Evolutionary conservation across 768 basidiomycete genomes (phyloP).

Genomic region (Lactarius hengduanensis): DNA sequence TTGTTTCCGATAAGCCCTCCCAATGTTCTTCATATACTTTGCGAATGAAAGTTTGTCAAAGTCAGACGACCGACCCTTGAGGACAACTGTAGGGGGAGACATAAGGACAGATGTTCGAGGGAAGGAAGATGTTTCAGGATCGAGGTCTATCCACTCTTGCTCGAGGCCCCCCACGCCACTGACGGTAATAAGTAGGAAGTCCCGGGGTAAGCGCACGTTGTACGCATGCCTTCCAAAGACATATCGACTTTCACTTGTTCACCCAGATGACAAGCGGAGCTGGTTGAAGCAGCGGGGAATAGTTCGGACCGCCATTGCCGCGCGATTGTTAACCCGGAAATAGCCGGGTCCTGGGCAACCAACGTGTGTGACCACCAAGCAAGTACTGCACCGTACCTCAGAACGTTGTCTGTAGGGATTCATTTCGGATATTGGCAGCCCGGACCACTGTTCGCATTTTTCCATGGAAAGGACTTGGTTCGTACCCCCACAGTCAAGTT

Average conservation of each 20-base stretch:
- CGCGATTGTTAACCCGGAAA: neutral
- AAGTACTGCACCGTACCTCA: neutral
- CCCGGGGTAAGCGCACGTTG: neutral
- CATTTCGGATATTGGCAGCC: neutral
- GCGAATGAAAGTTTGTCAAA: neutral
- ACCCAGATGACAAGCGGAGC: neutral
- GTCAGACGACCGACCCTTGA: neutral
- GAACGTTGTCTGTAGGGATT: neutral
- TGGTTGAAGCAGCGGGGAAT: neutral
- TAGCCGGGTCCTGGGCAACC: neutral
- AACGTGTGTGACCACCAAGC: neutral
- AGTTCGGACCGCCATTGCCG: too few relatives aligned
- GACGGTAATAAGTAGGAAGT: neutral
- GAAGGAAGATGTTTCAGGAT: neutral
- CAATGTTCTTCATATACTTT: slow-evolving; percentile 1
- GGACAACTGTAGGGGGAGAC: neutral
- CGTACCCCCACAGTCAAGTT: neutral
- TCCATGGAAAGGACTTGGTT: neutral
- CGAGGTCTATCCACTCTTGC: neutral
- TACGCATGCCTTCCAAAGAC: neutral
- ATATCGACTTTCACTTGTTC: neutral
- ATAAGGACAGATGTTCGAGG: neutral
- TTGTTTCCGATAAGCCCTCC: neutral
- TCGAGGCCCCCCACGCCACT: neutral
- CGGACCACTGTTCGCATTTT: neutral